Conservation (phyloP, 2,329 filamentous ascomycete genomes). For the Ascochyta koolunga region DNA sequence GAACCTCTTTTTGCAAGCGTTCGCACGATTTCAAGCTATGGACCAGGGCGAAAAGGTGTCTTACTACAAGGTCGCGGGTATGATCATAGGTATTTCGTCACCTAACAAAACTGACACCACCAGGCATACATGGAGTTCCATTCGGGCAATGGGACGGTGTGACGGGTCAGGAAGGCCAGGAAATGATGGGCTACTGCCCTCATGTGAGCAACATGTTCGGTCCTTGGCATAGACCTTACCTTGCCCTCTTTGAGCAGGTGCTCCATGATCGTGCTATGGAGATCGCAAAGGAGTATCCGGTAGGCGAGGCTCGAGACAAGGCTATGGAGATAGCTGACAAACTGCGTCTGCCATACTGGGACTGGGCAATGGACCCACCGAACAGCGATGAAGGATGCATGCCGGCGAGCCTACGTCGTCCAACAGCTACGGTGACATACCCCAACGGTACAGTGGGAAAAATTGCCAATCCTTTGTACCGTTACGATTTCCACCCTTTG, state of each 20-base stretch:
- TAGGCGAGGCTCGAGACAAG: slow-evolving; percentile 28
- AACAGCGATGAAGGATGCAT: slow-evolving; percentile 32
- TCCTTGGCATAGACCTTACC: slow-evolving; percentile 42
- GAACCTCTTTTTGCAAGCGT: slow-evolving; percentile 42
- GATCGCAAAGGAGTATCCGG: slow-evolving; percentile 37
- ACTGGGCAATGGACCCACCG: slow-evolving; percentile 39
- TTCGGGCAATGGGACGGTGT: slow-evolving; percentile 38
- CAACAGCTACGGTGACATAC: slow-evolving; percentile 28
- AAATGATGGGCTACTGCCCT: slow-evolving; percentile 38
- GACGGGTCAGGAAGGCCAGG: slow-evolving; percentile 26
- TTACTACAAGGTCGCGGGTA: slow-evolving; percentile 42
- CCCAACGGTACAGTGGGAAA: slow-evolving; percentile 34
- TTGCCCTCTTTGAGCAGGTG: slow-evolving; percentile 43
- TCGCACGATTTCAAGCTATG: slow-evolving; percentile 41
- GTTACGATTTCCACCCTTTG: slow-evolving; percentile 41
- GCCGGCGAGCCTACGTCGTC: slow-evolving; percentile 30
- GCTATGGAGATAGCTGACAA: slow-evolving; percentile 31
- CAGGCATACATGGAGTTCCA: slow-evolving; percentile 43
- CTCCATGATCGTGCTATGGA: slow-evolving; percentile 38
- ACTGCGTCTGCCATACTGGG: slow-evolving; percentile 44
- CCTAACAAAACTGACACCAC: not conserved
- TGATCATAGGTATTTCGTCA: not conserved
- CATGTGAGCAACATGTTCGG: slow-evolving; percentile 40
- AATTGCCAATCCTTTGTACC: slow-evolving; percentile 36
- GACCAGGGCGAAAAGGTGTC: slow-evolving; percentile 39